Base-by-base conservation (phyloP, 2,329 filamentous ascomycete species). In the Aspergillus fijiensis region DNA sequence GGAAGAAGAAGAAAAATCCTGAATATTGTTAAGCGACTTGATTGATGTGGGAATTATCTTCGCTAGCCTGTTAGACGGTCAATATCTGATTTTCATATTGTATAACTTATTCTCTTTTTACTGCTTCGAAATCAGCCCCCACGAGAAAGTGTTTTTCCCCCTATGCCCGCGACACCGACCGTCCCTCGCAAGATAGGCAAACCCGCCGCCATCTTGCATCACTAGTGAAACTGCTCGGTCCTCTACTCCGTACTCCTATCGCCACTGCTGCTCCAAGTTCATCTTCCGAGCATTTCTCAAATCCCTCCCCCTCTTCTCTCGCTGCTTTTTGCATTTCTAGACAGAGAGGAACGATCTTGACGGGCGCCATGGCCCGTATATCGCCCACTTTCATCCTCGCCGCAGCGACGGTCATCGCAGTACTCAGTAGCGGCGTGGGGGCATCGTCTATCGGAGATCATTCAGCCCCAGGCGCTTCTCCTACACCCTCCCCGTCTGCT, bases 401-500 rank as follows among this genome's bases (percentile, higher is more conserved):
- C 49, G 58, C 59, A 49, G 51, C 58, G 5, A 39, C 53, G 11
- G n/a, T 51, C 19, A 47, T 65, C 39, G 50, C 63, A 27, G 51
- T 23, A 23, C 57, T 64, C 49, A 56, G 54, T 55, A 54, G 51
- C 49, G 42, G 56, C 45, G 64, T 61, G 25, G 50, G 51, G 55
- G 63, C 59, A 5, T 60, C 58, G 31, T 59, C 61, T 31, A 59
- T 65, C 54, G 57, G 57, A 29, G 59, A 53, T 55, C 53, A 60
- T 23, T 45, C 55, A 9, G 56, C 60, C 52, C 58, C 51, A 19
- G 63, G 60, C 49, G 56, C 65, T 49, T 48, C 63, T 48, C 39
- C 67, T 49, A 62, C 63, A 5, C 55, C 68, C 23, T 60, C 65
- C 35, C 63, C 70, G 6, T 59, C 66, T 7, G 61, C 68, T 48